phyloP scores from a whole-genome alignment of 257 asterid genomes.

The Solanum boliviense region DNA sequence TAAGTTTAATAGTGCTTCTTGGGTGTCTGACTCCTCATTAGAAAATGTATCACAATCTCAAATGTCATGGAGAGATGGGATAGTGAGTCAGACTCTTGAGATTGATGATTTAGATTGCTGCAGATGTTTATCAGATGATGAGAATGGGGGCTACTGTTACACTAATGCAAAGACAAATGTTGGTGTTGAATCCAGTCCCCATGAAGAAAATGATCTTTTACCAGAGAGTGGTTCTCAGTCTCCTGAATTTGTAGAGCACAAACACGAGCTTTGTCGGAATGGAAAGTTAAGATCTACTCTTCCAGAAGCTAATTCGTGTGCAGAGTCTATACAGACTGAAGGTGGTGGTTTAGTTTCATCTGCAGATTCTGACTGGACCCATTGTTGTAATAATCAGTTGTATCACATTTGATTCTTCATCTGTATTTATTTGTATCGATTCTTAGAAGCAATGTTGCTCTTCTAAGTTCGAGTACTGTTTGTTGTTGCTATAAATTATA shows the following conservation, averaged over 20 bases:
- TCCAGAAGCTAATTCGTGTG: slow-evolving; percentile 11
- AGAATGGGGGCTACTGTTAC: slow-evolving; percentile 12
- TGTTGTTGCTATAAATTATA: not conserved
- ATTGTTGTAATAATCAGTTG: slow-evolving; percentile 21
- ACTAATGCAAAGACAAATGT: slow-evolving; percentile 2
- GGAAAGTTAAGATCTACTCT: slow-evolving; percentile 15
- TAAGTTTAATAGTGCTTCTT: slow-evolving; percentile 29
- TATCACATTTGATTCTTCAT: slow-evolving; percentile 13
- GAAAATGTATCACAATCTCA: slow-evolving; percentile 38
- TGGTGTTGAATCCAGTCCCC: not conserved
- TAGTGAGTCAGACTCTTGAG: slow-evolving; percentile 17
- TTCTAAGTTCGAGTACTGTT: not conserved
- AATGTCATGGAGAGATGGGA: slow-evolving; percentile 67
- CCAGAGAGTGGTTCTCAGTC: slow-evolving; percentile 11
- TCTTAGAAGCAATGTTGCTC: not conserved
- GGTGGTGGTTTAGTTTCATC: slow-evolving; percentile 63
- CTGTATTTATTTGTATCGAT: not conserved
- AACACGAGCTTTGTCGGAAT: slow-evolving; percentile 24
- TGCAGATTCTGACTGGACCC: slow-evolving; percentile 65
- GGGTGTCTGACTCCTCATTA: slow-evolving; percentile 37
- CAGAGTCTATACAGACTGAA: slow-evolving; percentile 70
- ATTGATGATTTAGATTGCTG: slow-evolving; percentile 57
- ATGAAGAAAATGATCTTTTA: slow-evolving; percentile 8
- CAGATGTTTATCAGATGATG: slow-evolving; percentile 66
- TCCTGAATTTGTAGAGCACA: slow-evolving; percentile 41